phyloP scores from a whole-genome alignment of 495 filamentous ascomycete genomes.

The Aspergillus mulundensis region DNA sequence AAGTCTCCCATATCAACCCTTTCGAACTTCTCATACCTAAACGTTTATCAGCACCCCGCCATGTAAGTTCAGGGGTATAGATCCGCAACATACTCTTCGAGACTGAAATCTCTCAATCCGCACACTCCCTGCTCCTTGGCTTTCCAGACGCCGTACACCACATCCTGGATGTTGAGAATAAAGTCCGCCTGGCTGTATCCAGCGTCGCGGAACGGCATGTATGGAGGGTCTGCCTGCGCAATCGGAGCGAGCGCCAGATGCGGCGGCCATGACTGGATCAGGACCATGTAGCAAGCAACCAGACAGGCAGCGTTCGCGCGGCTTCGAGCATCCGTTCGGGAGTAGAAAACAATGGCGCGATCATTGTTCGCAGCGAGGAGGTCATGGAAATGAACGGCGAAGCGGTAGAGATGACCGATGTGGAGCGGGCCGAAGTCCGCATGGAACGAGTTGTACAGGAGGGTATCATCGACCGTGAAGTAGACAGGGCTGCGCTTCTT shows the following conservation, averaged over 20 bases:
- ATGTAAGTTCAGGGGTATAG: neutral
- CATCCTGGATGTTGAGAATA: conserved; percentile 87
- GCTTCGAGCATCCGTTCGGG: conserved; percentile 84
- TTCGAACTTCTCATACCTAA: conserved; percentile 85
- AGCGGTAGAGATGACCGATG: conserved; percentile 94
- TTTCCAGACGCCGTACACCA: conserved; percentile 98
- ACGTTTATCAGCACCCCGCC: conserved; percentile 18
- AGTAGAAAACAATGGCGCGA: conserved; percentile 89
- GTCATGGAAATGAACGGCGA: conserved; percentile 91
- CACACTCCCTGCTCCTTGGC: conserved; percentile 92
- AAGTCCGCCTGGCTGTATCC: conserved; percentile 99
- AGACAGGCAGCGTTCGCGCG: conserved; percentile 96
- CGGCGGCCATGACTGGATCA: conserved; percentile 97
- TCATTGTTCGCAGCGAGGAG: conserved; percentile 83
- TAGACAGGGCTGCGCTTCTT: conserved; percentile 71
- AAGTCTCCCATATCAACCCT: conserved; percentile 98
- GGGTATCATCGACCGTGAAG: conserved; percentile 88
- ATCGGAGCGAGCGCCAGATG: conserved; percentile 96
- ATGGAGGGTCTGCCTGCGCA: conserved; percentile 88
- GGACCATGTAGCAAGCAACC: conserved; percentile 95
- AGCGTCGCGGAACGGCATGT: conserved; percentile 98
- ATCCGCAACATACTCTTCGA: conserved; percentile 71
- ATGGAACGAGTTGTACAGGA: conserved; percentile 97
- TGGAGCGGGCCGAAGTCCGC: conserved; percentile 97
- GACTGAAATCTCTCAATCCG: conserved; percentile 79